Conservation (phyloP, 148 eudicot genomes). For the Cornus kousa region DNA sequence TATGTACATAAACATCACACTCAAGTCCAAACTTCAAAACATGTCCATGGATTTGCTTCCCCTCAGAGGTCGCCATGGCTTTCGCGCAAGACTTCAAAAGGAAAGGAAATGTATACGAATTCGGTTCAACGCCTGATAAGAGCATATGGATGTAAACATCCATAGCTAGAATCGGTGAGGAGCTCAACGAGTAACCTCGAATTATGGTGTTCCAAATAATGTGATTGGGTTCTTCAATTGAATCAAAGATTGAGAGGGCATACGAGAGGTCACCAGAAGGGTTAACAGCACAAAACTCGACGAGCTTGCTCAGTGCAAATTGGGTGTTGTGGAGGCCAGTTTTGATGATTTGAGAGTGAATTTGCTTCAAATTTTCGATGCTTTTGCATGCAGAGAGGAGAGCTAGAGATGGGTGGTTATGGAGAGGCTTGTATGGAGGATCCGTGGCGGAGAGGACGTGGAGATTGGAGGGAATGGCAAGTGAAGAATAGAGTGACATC, state of each 20-base stretch:
- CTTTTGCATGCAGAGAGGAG: conserved; percentile 53
- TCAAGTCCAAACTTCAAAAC: conserved; percentile 48
- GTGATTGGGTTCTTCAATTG: conserved; percentile 43
- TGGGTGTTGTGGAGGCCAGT: conserved; percentile 58
- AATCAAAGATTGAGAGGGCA: conserved; percentile 36
- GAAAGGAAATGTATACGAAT: conserved; percentile 61
- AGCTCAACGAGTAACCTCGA: conserved; percentile 36
- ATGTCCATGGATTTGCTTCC: conserved; percentile 57
- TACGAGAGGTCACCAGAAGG: conserved; percentile 34
- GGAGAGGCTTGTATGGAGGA: conserved; percentile 49
- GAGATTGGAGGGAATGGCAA: conserved; percentile 21
- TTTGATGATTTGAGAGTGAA: conserved; percentile 60
- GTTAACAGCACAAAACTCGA: conserved; percentile 43
- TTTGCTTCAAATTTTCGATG: conserved; percentile 54
- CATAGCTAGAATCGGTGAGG: conserved; percentile 27
- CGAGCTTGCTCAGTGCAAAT: conserved; percentile 34
- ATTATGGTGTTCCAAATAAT: conserved; percentile 63
- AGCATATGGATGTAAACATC: conserved; percentile 48
- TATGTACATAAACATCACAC: conserved; percentile 48
- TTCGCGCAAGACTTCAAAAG: conserved; percentile 51
- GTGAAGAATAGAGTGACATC: neutral
- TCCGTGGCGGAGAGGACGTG: conserved; percentile 41
- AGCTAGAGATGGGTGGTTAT: conserved; percentile 41
- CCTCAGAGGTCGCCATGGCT: conserved; percentile 24
- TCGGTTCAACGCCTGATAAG: conserved; percentile 36